phyloP scores from a whole-genome alignment of 768 basidiomycete genomes.

The Phlebiopsis flavidoalba region DNA sequence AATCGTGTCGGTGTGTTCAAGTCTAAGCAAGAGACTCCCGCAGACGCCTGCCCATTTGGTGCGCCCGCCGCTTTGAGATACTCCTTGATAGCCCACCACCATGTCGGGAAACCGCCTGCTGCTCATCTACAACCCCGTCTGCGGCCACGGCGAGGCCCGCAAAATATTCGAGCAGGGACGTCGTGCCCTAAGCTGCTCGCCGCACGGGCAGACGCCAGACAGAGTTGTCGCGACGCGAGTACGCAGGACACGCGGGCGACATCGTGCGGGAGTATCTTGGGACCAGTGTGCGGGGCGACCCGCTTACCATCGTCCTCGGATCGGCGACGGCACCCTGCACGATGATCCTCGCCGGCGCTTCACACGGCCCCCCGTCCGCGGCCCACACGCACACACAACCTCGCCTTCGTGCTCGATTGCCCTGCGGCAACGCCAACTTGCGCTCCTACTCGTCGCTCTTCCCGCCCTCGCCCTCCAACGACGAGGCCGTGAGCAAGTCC shows the following conservation, averaged over 20 bases:
- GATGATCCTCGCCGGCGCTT: conserved; percentile 75
- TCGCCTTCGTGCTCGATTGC: conserved; percentile 47
- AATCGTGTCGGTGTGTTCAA: too few relatives aligned
- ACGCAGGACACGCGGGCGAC: conserved; percentile 49
- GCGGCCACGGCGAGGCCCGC: conserved; percentile 54
- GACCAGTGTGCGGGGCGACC: conserved; percentile 17
- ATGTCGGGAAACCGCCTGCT: conserved; percentile 31
- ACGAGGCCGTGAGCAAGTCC: conserved; percentile 35
- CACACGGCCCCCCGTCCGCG: conserved; percentile 4
- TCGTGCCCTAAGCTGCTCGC: conserved; percentile 57
- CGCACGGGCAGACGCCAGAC: conserved; percentile 35
- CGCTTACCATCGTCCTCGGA: conserved; percentile 50
- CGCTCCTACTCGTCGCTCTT: conserved; percentile 82
- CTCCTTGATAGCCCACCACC: conserved; percentile 1
- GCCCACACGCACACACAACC: neutral
- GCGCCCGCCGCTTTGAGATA: too few relatives aligned
- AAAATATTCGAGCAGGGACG: conserved; percentile 52
- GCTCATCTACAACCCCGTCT: conserved; percentile 73
- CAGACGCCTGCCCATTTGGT: too few relatives aligned
- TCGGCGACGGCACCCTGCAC: conserved; percentile 91
- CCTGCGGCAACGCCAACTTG: conserved; percentile 88
- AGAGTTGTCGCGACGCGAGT: conserved; percentile 43
- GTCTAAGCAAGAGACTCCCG: too few relatives aligned
- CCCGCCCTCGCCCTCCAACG: conserved; percentile 28
- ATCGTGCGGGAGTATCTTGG: conserved; percentile 38